Evolutionary conservation across 2,329 filamentous ascomycete species (phyloP), one percentile per base, ranked within the genome.

Genomic region (Botryotinia calthae): DNA sequence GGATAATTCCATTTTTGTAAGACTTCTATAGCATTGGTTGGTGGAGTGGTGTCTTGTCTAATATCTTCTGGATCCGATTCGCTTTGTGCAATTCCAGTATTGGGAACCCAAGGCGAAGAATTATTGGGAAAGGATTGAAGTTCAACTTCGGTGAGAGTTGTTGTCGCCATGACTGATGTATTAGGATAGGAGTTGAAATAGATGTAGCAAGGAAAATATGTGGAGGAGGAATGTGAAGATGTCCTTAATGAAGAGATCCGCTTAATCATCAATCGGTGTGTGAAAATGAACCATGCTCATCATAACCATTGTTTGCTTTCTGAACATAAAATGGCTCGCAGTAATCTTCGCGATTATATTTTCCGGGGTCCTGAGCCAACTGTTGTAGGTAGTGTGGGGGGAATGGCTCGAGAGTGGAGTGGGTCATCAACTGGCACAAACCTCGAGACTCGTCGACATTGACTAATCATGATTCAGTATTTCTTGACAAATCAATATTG

Each of bases 1-100:
- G 91, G 86, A 20, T 83, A 81, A 77, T 93, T 93, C 91, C 91
- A 94, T 81, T 81, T 82, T 78, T 91, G 87, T 22, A 84, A 77
- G 16, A 22, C 25, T 42, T 62, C 28, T 74, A 74, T 28, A 25
- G 37, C 34, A 20, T 42, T 58, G 12, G 16, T 40, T 4, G 74
- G 68, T 22, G 61, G 62, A 44, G 31, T 40, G 7, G 37, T 48
- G 37, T 72, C 61, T 66, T 71, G 70, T 56, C 70, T 71, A 4
- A 67, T 48, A 28, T 66, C 70, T 48, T 71, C 70, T 20, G 18
- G 46, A 37, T 66, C 62, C n/a, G 70, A 58, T 34, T 51, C 37
- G 37, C 22, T 9, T 28, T 20, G 34, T 54, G 18, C n/a, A 28
- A 56, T 18, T 8, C 51, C n/a, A 28, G 25, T 14, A 67, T 14